phyloP scores from a whole-genome alignment of 768 basidiomycete species.

The Termitomyces sp. region DNA sequence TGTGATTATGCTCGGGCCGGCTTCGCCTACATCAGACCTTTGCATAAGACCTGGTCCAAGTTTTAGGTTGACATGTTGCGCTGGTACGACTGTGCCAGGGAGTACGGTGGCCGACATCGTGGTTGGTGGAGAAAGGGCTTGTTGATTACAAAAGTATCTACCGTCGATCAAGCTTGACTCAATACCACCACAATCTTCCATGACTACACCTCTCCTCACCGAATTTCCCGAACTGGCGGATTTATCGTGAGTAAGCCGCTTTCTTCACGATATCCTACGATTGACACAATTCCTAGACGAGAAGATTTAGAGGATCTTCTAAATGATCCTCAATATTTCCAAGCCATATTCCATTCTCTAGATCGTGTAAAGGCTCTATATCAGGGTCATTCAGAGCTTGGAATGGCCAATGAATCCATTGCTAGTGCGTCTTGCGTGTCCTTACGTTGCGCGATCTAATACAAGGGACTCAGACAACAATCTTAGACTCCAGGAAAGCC shows the following conservation, averaged over 20 bases:
- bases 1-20: constrained; percentile 42
- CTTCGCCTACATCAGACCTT: constrained; percentile 27
- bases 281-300: constrained; percentile 45
- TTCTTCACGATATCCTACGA: neutral
- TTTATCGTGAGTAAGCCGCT: constrained; percentile 55
- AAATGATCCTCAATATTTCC: constrained; percentile 78
- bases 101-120: constrained; percentile 63
- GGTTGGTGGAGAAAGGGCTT: constrained; percentile 20
- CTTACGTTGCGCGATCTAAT: constrained; percentile 8
- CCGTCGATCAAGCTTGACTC: neutral
- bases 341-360: constrained; percentile 83
- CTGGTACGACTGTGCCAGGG: constrained; percentile 78
- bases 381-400: constrained; percentile 73
- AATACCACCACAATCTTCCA: constrained; percentile 20
- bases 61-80: constrained; percentile 77
- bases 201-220: constrained; percentile 46
- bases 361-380: constrained; percentile 73
- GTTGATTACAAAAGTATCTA: neutral
- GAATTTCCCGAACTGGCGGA: constrained; percentile 76
- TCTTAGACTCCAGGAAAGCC: constrained; percentile 67
- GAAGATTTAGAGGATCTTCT: constrained; percentile 91
- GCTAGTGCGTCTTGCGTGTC: constrained; percentile 58
- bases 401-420: constrained; percentile 81
- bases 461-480: constrained; percentile 60
- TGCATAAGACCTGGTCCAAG: constrained; percentile 83